These are phyloP conservation scores for Solidago caesia DNA, from an alignment of 129 eudicot genomes.

Conservation along the genomic window DNA sequence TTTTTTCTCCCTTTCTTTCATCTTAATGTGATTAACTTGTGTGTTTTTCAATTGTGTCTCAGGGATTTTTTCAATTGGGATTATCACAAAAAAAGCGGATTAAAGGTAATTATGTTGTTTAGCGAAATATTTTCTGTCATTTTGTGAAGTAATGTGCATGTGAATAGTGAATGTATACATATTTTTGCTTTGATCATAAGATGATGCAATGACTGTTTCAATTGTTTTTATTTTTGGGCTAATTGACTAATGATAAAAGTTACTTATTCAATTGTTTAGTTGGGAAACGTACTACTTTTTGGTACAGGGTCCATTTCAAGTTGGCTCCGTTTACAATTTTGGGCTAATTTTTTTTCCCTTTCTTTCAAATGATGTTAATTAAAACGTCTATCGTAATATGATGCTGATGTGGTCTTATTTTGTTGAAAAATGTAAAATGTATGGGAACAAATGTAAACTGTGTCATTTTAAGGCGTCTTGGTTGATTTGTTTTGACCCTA, in stretches of 20 bases:
- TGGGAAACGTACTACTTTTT: no score
- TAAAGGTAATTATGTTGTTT: neutral
- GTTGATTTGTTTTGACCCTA: no score
- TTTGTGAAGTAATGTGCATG: conserved; percentile 12
- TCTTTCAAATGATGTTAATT: no score
- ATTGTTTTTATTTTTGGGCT: neutral
- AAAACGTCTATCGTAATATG: no score
- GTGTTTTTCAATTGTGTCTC: conserved; percentile 18
- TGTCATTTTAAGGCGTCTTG: no score
- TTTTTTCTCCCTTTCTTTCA: neutral
- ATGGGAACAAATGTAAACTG: no score
- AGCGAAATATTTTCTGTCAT: neutral
- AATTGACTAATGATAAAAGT: neutral
- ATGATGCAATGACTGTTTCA: neutral
- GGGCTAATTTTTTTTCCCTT: no score
- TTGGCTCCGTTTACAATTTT: no score
- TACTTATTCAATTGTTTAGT: no score
- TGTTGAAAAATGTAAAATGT: no score
- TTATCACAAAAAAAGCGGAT: neutral
- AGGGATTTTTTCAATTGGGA: neutral
- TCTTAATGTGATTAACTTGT: neutral
- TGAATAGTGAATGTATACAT: neutral
- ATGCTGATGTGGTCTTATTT: no score
- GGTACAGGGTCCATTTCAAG: no score
- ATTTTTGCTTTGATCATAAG: conserved; percentile 7